These are phyloP conservation scores for Fusarium sp. DNA, from an alignment of 2,329 filamentous ascomycete species.

Conservation along the genomic window DNA sequence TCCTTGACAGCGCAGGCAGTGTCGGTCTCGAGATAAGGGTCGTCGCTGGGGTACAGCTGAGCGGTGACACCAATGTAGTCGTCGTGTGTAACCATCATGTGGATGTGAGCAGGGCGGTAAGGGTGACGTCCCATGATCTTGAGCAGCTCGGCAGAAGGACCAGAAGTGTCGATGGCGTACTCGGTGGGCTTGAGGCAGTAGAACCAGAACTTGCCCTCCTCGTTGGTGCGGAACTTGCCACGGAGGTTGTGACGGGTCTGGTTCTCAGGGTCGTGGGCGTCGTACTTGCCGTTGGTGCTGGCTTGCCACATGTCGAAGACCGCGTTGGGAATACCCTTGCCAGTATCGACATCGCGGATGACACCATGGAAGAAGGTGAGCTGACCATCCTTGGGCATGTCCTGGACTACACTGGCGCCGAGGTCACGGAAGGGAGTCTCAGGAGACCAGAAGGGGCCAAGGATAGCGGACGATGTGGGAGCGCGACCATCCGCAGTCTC, in stretches of 20 bases:
- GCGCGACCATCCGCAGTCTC: slow-evolving; percentile 69
- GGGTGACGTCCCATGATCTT: slow-evolving; percentile 61
- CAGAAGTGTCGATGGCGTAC: slow-evolving; percentile 77
- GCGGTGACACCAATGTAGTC: slow-evolving; percentile 79
- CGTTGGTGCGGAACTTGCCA: slow-evolving; percentile 79
- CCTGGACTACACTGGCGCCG: slow-evolving; percentile 74
- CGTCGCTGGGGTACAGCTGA: slow-evolving; percentile 79
- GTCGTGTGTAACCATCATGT: slow-evolving; percentile 68
- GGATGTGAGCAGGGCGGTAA: slow-evolving; percentile 63
- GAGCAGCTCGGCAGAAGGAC: slow-evolving; percentile 56
- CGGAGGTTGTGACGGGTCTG: slow-evolving; percentile 80
- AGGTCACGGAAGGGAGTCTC: slow-evolving; percentile 78
- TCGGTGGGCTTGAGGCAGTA: slow-evolving; percentile 82
- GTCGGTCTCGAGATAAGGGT: slow-evolving; percentile 68
- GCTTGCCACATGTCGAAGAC: slow-evolving; percentile 86
- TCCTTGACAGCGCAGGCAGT: slow-evolving; percentile 66
- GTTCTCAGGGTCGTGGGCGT: slow-evolving; percentile 79
- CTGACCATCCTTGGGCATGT: slow-evolving; percentile 68
- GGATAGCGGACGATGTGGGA: slow-evolving; percentile 80
- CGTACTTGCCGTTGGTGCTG: slow-evolving; percentile 80
- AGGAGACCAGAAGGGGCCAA: slow-evolving; percentile 83
- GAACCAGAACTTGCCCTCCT: slow-evolving; percentile 77
- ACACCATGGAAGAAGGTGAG: slow-evolving; percentile 76
- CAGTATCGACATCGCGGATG: slow-evolving; percentile 73
- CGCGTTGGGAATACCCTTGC: slow-evolving; percentile 73